Conservation (phyloP, 2,329 filamentous ascomycete genomes). For the Sporothrix dimorphospora region DNA sequence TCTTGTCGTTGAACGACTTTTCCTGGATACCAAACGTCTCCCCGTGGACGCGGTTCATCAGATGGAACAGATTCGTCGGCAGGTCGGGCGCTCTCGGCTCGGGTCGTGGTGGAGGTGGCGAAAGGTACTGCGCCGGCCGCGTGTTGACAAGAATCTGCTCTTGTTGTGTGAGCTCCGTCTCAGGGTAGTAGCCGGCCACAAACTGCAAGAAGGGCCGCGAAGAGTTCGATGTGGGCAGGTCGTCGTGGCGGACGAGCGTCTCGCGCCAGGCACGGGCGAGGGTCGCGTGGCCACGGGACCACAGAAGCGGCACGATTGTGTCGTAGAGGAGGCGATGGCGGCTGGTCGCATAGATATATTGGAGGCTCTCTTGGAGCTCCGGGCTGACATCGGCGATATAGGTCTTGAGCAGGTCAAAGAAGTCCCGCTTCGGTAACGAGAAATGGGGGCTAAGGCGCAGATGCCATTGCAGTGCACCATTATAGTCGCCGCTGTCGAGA, state of each 20-base stretch:
- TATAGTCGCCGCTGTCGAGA: slow-evolving; percentile 46
- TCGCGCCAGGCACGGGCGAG: slow-evolving; percentile 54
- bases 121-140: neutral
- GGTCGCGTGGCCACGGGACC: slow-evolving; percentile 49
- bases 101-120: neutral
- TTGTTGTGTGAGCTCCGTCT: slow-evolving; percentile 42
- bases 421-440: slow-evolving; percentile 46
- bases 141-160: slow-evolving; percentile 41
- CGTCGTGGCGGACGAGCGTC: slow-evolving; percentile 46
- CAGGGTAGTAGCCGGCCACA: slow-evolving; percentile 50
- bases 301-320: slow-evolving; percentile 55
- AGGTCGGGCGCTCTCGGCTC: slow-evolving; percentile 18
- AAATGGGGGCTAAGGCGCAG: slow-evolving; percentile 49
- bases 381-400: slow-evolving; percentile 43
- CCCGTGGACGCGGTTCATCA: slow-evolving; percentile 44
- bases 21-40: slow-evolving; percentile 45
- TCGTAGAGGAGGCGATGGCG: slow-evolving; percentile 54
- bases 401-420: slow-evolving; percentile 46
- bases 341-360: slow-evolving; percentile 51
- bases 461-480: slow-evolving; percentile 53
- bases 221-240: slow-evolving; percentile 47
- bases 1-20: slow-evolving; percentile 64
- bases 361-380: slow-evolving; percentile 47
- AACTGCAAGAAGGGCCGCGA: slow-evolving; percentile 55
- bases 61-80: slow-evolving; percentile 29